These are phyloP conservation scores for Rossbeevera mucosa DNA, from an alignment of 768 basidiomycete species.

Conservation along the genomic window DNA sequence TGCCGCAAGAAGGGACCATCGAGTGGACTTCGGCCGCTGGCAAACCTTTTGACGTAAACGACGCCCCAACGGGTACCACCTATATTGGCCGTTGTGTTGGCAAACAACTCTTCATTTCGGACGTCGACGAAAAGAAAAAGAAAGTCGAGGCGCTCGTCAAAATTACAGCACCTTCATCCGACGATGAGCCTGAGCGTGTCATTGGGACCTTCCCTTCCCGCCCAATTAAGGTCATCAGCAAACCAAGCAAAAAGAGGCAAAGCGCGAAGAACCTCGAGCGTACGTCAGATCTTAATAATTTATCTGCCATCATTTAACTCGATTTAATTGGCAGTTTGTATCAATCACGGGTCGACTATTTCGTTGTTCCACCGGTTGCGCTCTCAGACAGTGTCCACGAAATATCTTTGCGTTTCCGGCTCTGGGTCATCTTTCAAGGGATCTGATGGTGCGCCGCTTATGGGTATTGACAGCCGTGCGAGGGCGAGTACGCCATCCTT, in stretches of 20 bases:
- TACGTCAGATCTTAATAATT: slow-evolving; percentile 40
- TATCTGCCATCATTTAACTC: slow-evolving; percentile 9
- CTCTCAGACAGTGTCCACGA: slow-evolving; percentile 93
- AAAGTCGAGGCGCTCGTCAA: slow-evolving; percentile 92
- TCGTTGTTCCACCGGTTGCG: slow-evolving; percentile 94
- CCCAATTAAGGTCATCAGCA: slow-evolving; percentile 98
- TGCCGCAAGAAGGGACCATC: slow-evolving; percentile 78
- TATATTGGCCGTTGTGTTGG: slow-evolving; percentile 92
- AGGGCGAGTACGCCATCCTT: slow-evolving; percentile 78
- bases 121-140: slow-evolving; percentile 93
- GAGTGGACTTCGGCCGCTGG: slow-evolving; percentile 87
- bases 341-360: slow-evolving; percentile 93
- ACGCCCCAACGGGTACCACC: slow-evolving; percentile 77
- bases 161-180: slow-evolving; percentile 74
- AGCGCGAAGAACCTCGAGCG: slow-evolving; percentile 90
- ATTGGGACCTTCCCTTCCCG: slow-evolving; percentile 89
- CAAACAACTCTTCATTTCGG: slow-evolving; percentile 92
- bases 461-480: slow-evolving; percentile 71
- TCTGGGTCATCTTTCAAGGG: slow-evolving; percentile 90
- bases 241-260: slow-evolving; percentile 95
- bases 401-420: slow-evolving; percentile 93
- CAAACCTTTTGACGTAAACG: slow-evolving; percentile 75
- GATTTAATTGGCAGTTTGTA: slow-evolving; percentile 60
- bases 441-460: slow-evolving; percentile 83
- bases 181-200: slow-evolving; percentile 76